Conservation (phyloP, 768 basidiomycete genomes). For the Podaxis carcinomalis region DNA sequence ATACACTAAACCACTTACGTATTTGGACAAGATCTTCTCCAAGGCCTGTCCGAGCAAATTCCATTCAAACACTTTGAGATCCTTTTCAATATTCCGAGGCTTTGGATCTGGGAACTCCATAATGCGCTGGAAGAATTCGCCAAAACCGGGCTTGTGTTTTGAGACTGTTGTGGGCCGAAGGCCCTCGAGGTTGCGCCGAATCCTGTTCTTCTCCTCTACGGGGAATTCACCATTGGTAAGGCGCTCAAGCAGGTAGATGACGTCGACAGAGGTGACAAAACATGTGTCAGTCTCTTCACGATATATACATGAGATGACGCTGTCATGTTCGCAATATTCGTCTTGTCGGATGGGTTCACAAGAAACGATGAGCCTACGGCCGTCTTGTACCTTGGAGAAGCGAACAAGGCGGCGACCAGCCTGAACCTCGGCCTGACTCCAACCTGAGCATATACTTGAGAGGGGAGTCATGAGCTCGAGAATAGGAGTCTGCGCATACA, state of each 20-base stretch:
- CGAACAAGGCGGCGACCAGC: constrained; percentile 81
- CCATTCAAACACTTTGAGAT: constrained; percentile 88
- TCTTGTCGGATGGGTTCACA: constrained; percentile 73
- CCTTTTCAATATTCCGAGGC: constrained; percentile 96
- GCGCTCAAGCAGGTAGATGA: constrained; percentile 87
- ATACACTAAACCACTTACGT: constrained; percentile 44
- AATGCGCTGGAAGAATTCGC: constrained; percentile 90
- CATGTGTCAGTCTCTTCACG: constrained; percentile 71
- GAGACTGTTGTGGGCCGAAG: constrained; percentile 88
- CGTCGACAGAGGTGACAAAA: constrained; percentile 93
- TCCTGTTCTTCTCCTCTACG: constrained; percentile 96
- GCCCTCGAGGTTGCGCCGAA: constrained; percentile 90
- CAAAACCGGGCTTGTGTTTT: constrained; percentile 76
- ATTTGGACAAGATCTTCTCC: constrained; percentile 81
- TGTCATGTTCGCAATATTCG: constrained; percentile 68
- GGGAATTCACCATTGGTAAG: constrained; percentile 74
- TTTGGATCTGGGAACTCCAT: constrained; percentile 95
- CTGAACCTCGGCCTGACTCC: constrained; percentile 62
- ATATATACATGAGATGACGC: constrained; percentile 94
- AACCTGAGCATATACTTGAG: constrained; percentile 48
- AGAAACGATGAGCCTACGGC: constrained; percentile 69
- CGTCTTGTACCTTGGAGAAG: constrained; percentile 76
- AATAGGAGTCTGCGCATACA: constrained; percentile 47
- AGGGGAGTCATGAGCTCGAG: constrained; percentile 61
- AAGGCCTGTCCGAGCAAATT: constrained; percentile 62